Evolutionary conservation across 192 early-diverging fungal species (phyloP).

Genomic region (Cladochytrium replicatum): DNA sequence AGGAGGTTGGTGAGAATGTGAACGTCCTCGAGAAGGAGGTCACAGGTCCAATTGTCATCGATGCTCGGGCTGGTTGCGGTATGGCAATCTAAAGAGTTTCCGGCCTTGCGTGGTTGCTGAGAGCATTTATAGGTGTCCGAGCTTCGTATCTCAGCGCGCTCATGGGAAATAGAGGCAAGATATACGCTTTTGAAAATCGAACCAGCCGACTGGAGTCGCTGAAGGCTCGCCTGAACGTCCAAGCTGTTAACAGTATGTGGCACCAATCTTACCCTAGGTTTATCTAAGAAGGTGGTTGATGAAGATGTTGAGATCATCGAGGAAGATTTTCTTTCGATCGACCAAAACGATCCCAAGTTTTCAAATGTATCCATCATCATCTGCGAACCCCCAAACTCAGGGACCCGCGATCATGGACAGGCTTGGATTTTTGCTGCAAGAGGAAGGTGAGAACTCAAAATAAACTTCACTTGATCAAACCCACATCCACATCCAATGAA

Average conservation of each 20-base stretch:
- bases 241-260: conserved; percentile 50
- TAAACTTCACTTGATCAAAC: conserved; percentile 23
- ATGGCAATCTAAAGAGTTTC: neutral
- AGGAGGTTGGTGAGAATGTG: conserved; percentile 8
- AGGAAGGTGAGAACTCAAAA: conserved; percentile 24
- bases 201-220: conserved; percentile 60
- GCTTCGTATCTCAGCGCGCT: conserved; percentile 73
- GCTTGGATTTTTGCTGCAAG: conserved; percentile 72
- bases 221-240: conserved; percentile 53
- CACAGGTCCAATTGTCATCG: conserved; percentile 16
- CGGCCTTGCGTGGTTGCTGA: neutral
- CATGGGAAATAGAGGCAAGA: conserved; percentile 66
- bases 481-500: conserved; percentile 10
- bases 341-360: conserved; percentile 52
- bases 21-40: conserved; percentile 6
- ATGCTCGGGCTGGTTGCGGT: conserved; percentile 42
- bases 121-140: conserved; percentile 60
- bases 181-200: conserved; percentile 83
- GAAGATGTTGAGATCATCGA: conserved; percentile 29
- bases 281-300: conserved; percentile 5
- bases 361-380: conserved; percentile 57
- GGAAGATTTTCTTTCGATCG: conserved; percentile 56
- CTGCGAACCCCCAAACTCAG: conserved; percentile 86
- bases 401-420: conserved; percentile 81
- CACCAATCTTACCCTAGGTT: neutral